Evolutionary conservation across 352 stramenopile species (phyloP).

Genomic region (Phytophthora foliorum): DNA sequence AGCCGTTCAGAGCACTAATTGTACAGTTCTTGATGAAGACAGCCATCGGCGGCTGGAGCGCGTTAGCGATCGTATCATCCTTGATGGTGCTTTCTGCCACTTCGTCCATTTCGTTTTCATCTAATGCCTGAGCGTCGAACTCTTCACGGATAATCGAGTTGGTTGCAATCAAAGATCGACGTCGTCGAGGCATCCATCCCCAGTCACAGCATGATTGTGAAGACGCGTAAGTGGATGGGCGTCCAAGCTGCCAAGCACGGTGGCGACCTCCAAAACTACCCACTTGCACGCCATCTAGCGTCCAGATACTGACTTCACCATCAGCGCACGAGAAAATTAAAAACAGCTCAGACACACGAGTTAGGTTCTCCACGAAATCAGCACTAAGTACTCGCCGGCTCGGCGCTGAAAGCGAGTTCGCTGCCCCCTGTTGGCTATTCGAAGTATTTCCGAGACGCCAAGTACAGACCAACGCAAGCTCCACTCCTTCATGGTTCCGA

Average conservation of each 20-base stretch:
- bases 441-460: constrained; percentile 48
- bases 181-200: constrained; percentile 26
- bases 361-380: constrained; percentile 73
- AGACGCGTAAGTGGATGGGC: constrained; percentile 57
- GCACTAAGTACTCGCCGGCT: constrained; percentile 53
- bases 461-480: constrained; percentile 65
- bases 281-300: constrained; percentile 71
- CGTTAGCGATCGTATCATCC: constrained; percentile 23
- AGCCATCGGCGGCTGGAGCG: constrained; percentile 21
- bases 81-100: constrained; percentile 10
- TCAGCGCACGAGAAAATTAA: constrained; percentile 69
- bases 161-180: background rate
- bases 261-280: constrained; percentile 73
- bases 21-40: constrained; percentile 71
- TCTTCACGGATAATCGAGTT: constrained; percentile 29
- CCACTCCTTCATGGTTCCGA: constrained; percentile 60
- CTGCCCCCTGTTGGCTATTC: background rate
- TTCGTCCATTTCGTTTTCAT: constrained; percentile 17
- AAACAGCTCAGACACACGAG: constrained; percentile 65
- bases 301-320: constrained; percentile 81
- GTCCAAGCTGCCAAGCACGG: constrained; percentile 68
- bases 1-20: constrained; percentile 56
- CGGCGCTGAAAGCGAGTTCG: constrained; percentile 17
- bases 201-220: constrained; percentile 56
- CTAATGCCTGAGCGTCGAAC: background rate